Percentiles rank a stretch among this genome's conserved stretches.
phyloP scores from a whole-genome alignment of 2,329 filamentous ascomycete genomes.

The Pestalotiopsis sp. region DNA sequence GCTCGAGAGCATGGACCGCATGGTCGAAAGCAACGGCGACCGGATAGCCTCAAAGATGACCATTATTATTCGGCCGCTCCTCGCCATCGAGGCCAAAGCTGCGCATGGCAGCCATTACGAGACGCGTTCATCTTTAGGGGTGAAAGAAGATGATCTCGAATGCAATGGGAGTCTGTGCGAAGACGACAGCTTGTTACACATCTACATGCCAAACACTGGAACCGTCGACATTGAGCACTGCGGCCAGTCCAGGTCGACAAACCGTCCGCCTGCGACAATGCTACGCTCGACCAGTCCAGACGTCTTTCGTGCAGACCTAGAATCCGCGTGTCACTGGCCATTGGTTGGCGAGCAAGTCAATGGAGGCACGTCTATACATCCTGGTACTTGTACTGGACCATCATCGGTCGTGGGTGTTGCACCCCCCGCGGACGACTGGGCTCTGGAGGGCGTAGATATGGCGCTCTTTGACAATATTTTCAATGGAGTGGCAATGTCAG shows the following conservation, averaged over 20 bases:
- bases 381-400: background rate
- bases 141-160: background rate
- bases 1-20: conserved; percentile 12
- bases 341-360: background rate
- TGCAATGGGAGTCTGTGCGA: background rate
- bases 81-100: conserved; percentile 30
- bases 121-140: background rate
- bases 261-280: background rate
- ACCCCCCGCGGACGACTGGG: background rate
- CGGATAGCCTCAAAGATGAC: conserved; percentile 27
- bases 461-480: background rate
- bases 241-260: background rate
- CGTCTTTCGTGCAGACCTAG: background rate
- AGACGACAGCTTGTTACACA: conserved; percentile 25
- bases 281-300: background rate
- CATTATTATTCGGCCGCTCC: conserved; percentile 26
- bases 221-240: conserved; percentile 26
- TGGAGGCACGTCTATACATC: background rate
- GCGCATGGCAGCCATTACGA: conserved; percentile 11
- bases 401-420: background rate
- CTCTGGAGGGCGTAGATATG: background rate
- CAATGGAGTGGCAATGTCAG: background rate
- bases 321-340: background rate
- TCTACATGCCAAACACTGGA: conserved; percentile 44
- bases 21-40: conserved; percentile 27